These are phyloP conservation scores for Beta vulgaris DNA, from an alignment of 148 eudicot species.

Conservation along the genomic window DNA sequence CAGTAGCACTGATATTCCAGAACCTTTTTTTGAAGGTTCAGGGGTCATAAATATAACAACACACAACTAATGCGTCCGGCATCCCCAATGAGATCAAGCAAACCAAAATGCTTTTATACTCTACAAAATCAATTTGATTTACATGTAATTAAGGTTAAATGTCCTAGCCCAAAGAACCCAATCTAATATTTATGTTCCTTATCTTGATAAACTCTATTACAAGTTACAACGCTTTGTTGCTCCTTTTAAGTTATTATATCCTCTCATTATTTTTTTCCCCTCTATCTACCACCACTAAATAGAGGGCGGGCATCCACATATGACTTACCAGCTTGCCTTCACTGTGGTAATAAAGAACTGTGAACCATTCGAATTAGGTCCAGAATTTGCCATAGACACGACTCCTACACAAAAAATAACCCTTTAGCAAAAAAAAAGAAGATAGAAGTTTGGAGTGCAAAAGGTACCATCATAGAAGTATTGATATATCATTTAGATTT, in stretches of 20 bases:
- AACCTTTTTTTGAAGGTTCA: not conserved
- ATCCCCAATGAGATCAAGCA: not conserved
- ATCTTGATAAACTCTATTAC: no score
- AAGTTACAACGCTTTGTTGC: no score
- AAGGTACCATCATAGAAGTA: not conserved
- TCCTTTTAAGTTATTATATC: not conserved
- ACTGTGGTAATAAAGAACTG: conserved; percentile 96
- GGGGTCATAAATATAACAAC: no score
- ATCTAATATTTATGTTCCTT: no score
- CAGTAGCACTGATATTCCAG: no score
- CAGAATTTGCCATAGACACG: conserved; percentile 88
- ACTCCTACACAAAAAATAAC: conserved; percentile 47
- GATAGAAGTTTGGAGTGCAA: conserved; percentile 8
- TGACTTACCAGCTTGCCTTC: conserved; percentile 83
- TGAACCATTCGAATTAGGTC: conserved; percentile 91
- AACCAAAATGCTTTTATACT: not conserved
- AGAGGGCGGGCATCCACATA: not conserved
- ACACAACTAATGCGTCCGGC: no score
- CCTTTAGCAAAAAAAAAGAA: not conserved
- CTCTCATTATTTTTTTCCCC: no score
- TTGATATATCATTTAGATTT: not conserved
- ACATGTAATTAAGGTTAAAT: not conserved
- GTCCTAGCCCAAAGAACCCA: no score
- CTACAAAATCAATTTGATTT: not conserved
- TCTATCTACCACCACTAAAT: no score